Evolutionary conservation across 1,284 basidiomycete species (phyloP).

Genomic region (Cerioporus squamosus): DNA sequence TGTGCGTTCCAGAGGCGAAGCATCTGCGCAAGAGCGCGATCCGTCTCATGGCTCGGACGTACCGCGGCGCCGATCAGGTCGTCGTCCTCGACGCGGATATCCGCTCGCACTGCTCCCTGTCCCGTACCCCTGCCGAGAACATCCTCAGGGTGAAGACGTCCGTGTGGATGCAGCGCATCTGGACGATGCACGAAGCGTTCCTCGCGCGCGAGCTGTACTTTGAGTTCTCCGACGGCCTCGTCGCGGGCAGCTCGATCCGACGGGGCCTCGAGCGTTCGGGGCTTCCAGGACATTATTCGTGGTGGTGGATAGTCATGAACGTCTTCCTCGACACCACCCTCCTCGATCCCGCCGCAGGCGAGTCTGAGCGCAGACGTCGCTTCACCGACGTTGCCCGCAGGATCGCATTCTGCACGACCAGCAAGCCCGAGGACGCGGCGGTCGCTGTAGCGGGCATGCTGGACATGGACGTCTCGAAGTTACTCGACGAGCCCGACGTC

Average conservation of each 20-base stretch:
- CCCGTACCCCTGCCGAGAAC: slow-evolving; percentile 19
- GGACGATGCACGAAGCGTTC: too few species aligned
- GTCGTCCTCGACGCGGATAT: slow-evolving; percentile 23
- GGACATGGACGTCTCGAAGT: neutral
- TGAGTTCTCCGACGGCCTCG: too few species aligned
- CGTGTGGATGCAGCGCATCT: too few species aligned
- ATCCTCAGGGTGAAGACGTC: too few species aligned
- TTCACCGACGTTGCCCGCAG: neutral
- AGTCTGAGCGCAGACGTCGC: too few species aligned
- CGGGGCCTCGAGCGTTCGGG: too few species aligned
- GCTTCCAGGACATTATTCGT: too few species aligned
- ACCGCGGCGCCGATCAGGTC: slow-evolving; percentile 10
- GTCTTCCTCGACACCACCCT: slow-evolving; percentile 18
- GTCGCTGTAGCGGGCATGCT: slow-evolving; percentile 14
- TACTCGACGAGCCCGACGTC: neutral
- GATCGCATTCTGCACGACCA: neutral
- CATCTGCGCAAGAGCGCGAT: slow-evolving; percentile 15
- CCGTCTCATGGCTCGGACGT: slow-evolving; percentile 19
- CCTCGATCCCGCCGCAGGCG: too few species aligned
- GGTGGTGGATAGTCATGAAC: too few species aligned
- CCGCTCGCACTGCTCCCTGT: too few species aligned
- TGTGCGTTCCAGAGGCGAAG: slow-evolving; percentile 15
- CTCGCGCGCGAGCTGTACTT: too few species aligned
- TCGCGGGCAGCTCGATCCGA: too few species aligned
- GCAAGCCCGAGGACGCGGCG: slow-evolving; percentile 16